Evolutionary conservation across 257 asterid species (phyloP), one percentile per base, ranked within the genome.

Genomic region (Solanum habrochaites): DNA sequence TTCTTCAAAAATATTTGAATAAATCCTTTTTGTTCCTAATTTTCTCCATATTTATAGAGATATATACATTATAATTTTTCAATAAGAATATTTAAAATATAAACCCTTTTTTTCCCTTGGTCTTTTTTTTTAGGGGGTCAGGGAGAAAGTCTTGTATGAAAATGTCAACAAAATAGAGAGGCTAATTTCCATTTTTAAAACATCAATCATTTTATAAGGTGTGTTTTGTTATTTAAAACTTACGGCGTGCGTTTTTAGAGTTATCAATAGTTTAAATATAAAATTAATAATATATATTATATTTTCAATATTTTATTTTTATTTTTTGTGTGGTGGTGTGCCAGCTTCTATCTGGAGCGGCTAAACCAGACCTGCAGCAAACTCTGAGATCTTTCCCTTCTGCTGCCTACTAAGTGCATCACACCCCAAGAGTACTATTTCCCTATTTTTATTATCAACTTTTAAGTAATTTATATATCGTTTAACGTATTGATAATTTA

Each of bases 301-400:
- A 20, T 62, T 86, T 71, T 78, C 6, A 3, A 14, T 20, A 10
- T 47, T 9, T 71, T 88, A 52, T 91, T 82, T 89, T 89, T 72
- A 90, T 87, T 92, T 94, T 92, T 93, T 88, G 90, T 86, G 89
- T 90, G 90, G 94, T 90, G 87, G 31, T 86, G 64, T 91, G 98
- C 99, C 99, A 97, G 99, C 96, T 93, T 93, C n/a, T 95, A 88
- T 94, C 90, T 93, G 52, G 31, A 73, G 83, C 93, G 64, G 91
- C 62, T 93, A 85, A 89, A 87, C 87, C 87, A 93, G 92, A 88
- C 97, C 98, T 90, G 98, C 98, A 71, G 95, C 99, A 87, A 87
- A 95, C 98, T 86, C 97, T 96, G 94, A 97, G 75, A 96, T 96
- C 96, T 97, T 97, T 97, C 95, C 99, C 98, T 85, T 96, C 98